Conservation (phyloP, 768 basidiomycete species). For the Tylopilus cervinicoccineus region DNA sequence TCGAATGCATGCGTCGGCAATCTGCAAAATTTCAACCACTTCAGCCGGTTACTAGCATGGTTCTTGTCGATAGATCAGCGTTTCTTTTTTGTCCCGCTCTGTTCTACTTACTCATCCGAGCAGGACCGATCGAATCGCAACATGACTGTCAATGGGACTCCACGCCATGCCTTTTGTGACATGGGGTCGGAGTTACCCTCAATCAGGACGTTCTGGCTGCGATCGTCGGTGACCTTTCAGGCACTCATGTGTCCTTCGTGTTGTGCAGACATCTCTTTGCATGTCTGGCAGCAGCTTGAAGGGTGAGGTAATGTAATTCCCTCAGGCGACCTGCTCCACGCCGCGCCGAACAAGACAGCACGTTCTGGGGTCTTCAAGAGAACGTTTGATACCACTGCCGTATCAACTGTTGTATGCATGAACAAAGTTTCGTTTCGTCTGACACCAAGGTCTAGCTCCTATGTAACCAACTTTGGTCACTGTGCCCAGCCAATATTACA, state of each 20-base stretch:
- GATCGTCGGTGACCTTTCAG: neutral
- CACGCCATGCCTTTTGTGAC: neutral
- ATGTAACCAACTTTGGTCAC: neutral
- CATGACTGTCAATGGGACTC: neutral
- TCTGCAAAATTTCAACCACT: neutral
- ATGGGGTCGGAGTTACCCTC: neutral
- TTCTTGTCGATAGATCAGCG: neutral
- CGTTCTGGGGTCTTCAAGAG: neutral
- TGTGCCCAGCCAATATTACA: neutral
- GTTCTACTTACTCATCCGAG: neutral
- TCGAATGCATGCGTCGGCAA: slow-evolving; percentile 2
- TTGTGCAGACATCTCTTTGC: neutral
- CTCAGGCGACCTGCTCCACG: neutral
- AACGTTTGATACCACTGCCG: neutral
- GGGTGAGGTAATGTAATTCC: neutral
- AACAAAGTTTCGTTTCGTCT: slow-evolving; percentile 1
- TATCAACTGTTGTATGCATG: neutral
- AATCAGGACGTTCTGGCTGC: neutral
- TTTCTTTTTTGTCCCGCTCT: neutral
- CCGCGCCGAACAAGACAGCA: neutral
- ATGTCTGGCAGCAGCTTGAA: neutral
- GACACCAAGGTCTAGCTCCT: neutral
- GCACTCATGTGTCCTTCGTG: neutral
- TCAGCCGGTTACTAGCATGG: neutral
- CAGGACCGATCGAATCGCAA: neutral